phyloP scores from a whole-genome alignment of 2,329 filamentous ascomycete genomes.

The Herpotrichia juniperi region DNA sequence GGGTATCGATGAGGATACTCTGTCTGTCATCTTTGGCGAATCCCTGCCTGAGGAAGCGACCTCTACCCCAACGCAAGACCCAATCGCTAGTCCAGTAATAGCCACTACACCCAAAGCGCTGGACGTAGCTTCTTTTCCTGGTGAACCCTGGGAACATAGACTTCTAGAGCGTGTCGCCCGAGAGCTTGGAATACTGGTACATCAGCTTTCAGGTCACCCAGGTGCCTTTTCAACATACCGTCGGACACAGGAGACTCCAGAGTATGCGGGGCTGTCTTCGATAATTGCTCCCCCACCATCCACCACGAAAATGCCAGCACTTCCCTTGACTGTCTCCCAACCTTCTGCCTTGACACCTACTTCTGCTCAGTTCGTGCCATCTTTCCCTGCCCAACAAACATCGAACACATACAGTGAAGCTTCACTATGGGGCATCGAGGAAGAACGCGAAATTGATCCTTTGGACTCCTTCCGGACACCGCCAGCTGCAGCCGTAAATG shows the following conservation, averaged over 20 bases:
- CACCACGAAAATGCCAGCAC: conserved; percentile 29
- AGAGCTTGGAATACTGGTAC: conserved; percentile 83
- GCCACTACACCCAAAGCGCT: conserved; percentile 27
- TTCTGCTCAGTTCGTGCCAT: conserved; percentile 58
- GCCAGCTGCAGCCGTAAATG: conserved; percentile 18
- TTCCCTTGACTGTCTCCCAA: conserved; percentile 34
- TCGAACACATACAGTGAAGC: conserved; percentile 54
- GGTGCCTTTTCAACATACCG: conserved; percentile 87
- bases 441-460: conserved; percentile 55
- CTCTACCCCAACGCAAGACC: conserved; percentile 24
- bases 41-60: conserved; percentile 60
- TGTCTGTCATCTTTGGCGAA: conserved; percentile 89
- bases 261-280: conserved; percentile 78
- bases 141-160: conserved; percentile 71
- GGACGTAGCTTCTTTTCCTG: conserved; percentile 40
- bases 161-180: conserved; percentile 83
- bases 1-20: conserved; percentile 83
- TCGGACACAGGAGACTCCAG: conserved; percentile 62
- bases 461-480: conserved; percentile 52
- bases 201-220: conserved; percentile 83
- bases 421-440: conserved; percentile 71
- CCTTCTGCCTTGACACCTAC: conserved; percentile 31
- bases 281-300: conserved; percentile 43
- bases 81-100: conserved; percentile 22
- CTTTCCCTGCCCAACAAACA: conserved; percentile 43